Evolutionary conservation across 331 rosid genomes (phyloP), one percentile per base, ranked within the genome.

Genomic region (Stylosanthes scabra): DNA sequence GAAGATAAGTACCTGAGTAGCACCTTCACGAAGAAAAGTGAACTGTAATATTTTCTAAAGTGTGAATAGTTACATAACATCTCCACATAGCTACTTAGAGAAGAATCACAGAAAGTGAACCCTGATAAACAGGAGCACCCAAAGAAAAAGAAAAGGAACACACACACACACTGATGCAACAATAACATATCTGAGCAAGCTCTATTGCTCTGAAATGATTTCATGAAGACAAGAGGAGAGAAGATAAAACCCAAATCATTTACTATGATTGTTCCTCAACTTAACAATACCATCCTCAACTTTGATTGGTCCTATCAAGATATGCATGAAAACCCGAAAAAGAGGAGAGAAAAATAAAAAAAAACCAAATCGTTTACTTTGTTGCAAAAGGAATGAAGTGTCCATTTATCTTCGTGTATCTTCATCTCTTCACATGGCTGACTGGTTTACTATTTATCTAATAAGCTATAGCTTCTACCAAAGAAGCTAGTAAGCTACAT

Each of bases 1-100:
- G 74, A 87, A 83, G 82, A 83, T 77, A 60, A 74, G 80, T 49
- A 61, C 50, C 70, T 13, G 34, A 80, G 65, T 59, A 81, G 74
- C 61, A 60, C 83, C 74, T 40, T 74, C 60, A 76, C 13, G 8
- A 57, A 63, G 67, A 79, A 72, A 74, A 74, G 58, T 72, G 72
- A 69, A n/a, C n/a, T 75, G 67, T 66, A 47, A 45, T 27, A 56
- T 72, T 34, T 64, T 79, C 42, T 46, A 64, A 65, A 49, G 41
- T 20, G 50, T 25, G 59, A 63, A 46, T 16, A 42, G 71, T 40
- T 57, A 59, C 39, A 37, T 40, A 42, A 66, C 52, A 59, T 20
- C 50, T 46, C 13, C 76, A 55, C 10, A 31, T 15, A 47, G 55
- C 70, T 71, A 25, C 63, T 70, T 71, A 46, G 56, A 41, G 67